Conservation (phyloP, 192 early-diverging fungal genomes). For the Coemansia sp. region DNA sequence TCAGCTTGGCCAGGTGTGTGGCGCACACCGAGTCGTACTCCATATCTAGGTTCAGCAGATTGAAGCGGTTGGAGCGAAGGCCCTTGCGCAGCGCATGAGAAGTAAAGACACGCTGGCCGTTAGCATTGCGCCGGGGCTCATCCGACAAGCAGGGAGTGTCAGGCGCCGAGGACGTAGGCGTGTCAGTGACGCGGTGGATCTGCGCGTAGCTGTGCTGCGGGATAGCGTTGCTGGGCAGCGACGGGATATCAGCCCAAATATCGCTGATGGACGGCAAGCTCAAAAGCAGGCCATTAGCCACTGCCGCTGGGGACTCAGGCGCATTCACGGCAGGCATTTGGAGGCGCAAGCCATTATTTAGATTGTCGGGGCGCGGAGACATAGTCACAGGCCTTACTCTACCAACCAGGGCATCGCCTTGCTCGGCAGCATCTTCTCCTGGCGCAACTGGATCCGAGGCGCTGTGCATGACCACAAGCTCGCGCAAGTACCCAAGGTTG, state of each 20-base stretch:
- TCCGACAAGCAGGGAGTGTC: slow-evolving; percentile 29
- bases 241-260: slow-evolving; percentile 45
- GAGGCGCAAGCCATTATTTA: background rate
- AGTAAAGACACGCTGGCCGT: slow-evolving; percentile 36
- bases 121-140: slow-evolving; percentile 8
- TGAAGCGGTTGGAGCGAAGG: slow-evolving; percentile 46
- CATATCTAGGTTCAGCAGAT: slow-evolving; percentile 53
- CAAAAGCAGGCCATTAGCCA: slow-evolving; percentile 13
- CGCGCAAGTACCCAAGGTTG: slow-evolving; percentile 48
- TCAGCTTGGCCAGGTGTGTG: slow-evolving; percentile 41
- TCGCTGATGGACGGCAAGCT: slow-evolving; percentile 28
- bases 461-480: slow-evolving; percentile 54
- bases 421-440: slow-evolving; percentile 6
- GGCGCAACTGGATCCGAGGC: slow-evolving; percentile 18
- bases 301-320: background rate
- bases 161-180: slow-evolving; percentile 34
- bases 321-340: background rate
- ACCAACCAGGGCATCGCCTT: background rate
- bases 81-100: slow-evolving; percentile 45
- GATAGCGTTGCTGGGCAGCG: slow-evolving; percentile 35
- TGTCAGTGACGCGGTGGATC: slow-evolving; percentile 3
- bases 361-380: background rate
- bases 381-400: background rate
- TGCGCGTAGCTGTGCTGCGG: slow-evolving; percentile 4
- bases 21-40: slow-evolving; percentile 52